Conservation (phyloP, 805 yeast species). For the Kodamaea sagamina region DNA sequence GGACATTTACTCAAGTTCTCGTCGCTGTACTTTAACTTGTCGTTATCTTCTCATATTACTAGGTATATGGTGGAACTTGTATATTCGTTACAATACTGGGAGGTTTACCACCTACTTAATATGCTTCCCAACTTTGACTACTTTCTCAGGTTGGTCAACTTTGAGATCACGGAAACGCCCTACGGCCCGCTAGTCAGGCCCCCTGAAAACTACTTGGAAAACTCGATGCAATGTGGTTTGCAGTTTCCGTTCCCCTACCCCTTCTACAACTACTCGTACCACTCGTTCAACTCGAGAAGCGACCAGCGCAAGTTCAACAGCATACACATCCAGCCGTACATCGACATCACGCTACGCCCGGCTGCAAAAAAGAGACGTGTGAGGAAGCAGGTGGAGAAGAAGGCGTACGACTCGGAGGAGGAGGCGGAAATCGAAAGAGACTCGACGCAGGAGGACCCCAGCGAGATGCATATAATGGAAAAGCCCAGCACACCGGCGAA, state of each 20-base stretch:
- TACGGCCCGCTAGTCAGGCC: conserved; percentile 43
- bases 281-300: conserved; percentile 32
- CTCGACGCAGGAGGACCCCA: conserved; percentile 8
- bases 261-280: conserved; percentile 47
- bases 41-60: conserved; percentile 43
- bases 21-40: conserved; percentile 38
- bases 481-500: neutral
- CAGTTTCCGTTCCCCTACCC: conserved; percentile 49
- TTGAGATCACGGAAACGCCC: conserved; percentile 37
- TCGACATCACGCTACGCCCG: conserved; percentile 33
- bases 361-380: conserved; percentile 15
- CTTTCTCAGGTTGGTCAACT: conserved; percentile 35
- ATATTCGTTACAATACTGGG: conserved; percentile 46
- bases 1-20: conserved; percentile 30
- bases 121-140: conserved; percentile 34
- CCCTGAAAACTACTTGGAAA: conserved; percentile 38
- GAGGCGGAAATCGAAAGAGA: conserved; percentile 12
- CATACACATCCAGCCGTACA: conserved; percentile 36
- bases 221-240: conserved; percentile 40
- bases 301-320: conserved; percentile 27
- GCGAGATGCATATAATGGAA: neutral
- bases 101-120: conserved; percentile 41
- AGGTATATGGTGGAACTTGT: conserved; percentile 39
- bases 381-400: conserved; percentile 11
- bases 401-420: conserved; percentile 14